Evolutionary conservation across 2,329 filamentous ascomycete genomes (phyloP).

Genomic region (Alternaria triticina): DNA sequence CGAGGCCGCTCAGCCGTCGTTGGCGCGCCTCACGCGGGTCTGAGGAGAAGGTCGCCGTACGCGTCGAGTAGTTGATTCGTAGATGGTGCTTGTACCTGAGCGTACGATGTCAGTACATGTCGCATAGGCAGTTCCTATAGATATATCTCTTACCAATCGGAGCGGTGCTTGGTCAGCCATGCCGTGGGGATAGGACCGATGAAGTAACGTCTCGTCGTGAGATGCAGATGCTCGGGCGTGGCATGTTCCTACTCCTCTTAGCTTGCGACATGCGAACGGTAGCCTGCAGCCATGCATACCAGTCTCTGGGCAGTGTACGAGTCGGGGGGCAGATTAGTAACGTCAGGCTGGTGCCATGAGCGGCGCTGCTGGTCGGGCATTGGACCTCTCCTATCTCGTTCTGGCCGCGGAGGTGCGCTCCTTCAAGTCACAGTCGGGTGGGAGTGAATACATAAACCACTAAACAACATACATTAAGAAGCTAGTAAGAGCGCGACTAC

Average conservation of each 20-base stretch:
- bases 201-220: conserved; percentile 68
- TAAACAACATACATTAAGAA: conserved; percentile 23
- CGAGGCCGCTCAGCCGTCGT: conserved; percentile 51
- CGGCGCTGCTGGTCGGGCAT: conserved; percentile 39
- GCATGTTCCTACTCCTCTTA: conserved; percentile 60
- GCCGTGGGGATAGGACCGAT: conserved; percentile 64
- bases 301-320: conserved; percentile 63
- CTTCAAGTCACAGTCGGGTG: conserved; percentile 13
- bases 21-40: conserved; percentile 53
- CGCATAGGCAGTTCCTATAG: background rate
- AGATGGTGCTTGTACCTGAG: conserved; percentile 61
- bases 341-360: conserved; percentile 45
- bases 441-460: conserved; percentile 15
- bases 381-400: conserved; percentile 25
- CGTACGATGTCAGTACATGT: background rate
- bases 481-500: conserved; percentile 7
- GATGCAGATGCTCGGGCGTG: conserved; percentile 65
- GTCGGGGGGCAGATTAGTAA: conserved; percentile 50
- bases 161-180: conserved; percentile 12
- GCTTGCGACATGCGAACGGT: background rate
- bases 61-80: conserved; percentile 52
- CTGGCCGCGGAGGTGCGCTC: conserved; percentile 23
- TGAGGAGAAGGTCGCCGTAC: conserved; percentile 59
- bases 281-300: conserved; percentile 42
- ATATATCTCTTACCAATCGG: background rate